These are phyloP conservation scores for Phtheirospermum japonicum DNA, from an alignment of 257 asterid species.

Conservation along the genomic window DNA sequence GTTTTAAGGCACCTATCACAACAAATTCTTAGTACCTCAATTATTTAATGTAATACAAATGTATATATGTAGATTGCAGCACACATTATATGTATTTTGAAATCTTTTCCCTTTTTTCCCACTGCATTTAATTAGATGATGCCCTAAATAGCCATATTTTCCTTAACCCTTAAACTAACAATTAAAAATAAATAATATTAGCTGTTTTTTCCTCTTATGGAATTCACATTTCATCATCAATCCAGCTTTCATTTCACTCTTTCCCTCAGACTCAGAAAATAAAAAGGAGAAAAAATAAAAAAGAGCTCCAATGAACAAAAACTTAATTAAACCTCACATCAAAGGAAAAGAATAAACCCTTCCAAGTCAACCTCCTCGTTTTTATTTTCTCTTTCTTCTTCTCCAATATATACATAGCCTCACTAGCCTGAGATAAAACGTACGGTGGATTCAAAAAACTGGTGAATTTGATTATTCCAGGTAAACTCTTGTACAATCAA, in stretches of 20 bases:
- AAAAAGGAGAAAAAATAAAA: no score
- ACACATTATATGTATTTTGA: no score
- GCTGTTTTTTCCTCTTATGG: conserved; percentile 23
- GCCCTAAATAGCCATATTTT: conserved; percentile 6
- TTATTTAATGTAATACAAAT: no score
- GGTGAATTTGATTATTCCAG: conserved; percentile 2
- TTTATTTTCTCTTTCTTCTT: background rate
- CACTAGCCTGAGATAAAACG: no score
- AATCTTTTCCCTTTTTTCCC: background rate
- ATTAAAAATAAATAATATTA: conserved; percentile 23
- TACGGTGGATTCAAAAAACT: conserved; percentile 5
- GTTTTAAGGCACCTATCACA: no score
- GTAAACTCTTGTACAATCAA: background rate
- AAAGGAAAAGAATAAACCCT: background rate
- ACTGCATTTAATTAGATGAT: conserved; percentile 12
- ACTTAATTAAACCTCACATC: conserved; percentile 27
- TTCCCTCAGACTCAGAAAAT: conserved; percentile 23
- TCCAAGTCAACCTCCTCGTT: conserved; percentile 36
- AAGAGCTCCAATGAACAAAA: no score
- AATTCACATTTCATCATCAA: conserved; percentile 30
- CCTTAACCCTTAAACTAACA: background rate
- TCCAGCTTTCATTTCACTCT: conserved; percentile 33
- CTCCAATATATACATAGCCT: background rate
- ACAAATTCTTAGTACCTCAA: no score
- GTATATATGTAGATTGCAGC: no score